These are phyloP conservation scores for Rugosomyces carneus DNA, from an alignment of 1,284 basidiomycete species.

Conservation along the genomic window DNA sequence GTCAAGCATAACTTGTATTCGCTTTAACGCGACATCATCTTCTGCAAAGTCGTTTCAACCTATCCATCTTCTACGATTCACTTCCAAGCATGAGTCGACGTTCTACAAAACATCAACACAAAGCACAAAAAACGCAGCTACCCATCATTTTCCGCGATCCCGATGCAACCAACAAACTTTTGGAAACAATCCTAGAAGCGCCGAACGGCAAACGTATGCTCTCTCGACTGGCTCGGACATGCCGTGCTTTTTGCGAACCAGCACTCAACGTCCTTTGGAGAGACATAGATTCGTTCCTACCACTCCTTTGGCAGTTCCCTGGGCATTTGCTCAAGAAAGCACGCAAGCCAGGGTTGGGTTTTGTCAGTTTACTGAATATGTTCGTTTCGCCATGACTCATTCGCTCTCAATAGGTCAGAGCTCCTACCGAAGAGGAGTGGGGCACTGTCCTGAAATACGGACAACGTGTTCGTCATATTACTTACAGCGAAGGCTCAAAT, in stretches of 20 bases:
- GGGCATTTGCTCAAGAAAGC: slow-evolving; percentile 57
- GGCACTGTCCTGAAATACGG: slow-evolving; percentile 55
- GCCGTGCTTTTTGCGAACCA: slow-evolving; percentile 64
- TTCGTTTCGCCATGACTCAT: slow-evolving; percentile 7
- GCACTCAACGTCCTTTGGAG: slow-evolving; percentile 68
- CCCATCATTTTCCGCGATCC: slow-evolving; percentile 55
- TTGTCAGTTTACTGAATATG: slow-evolving; percentile 44
- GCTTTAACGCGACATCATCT: background rate
- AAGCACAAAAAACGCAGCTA: slow-evolving; percentile 47
- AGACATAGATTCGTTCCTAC: slow-evolving; percentile 69
- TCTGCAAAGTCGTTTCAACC: slow-evolving; percentile 25
- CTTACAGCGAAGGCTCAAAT: slow-evolving; percentile 62
- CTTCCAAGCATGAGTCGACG: slow-evolving; percentile 1
- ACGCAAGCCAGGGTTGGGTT: slow-evolving; percentile 63
- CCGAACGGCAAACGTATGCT: slow-evolving; percentile 58
- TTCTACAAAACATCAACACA: slow-evolving; percentile 24
- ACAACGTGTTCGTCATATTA: slow-evolving; percentile 56
- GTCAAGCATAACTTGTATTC: background rate
- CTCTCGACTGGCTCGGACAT: slow-evolving; percentile 66
- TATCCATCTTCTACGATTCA: slow-evolving; percentile 12
- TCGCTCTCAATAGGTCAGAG: slow-evolving; percentile 39
- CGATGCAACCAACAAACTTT: slow-evolving; percentile 54
- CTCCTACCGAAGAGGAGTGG: slow-evolving; percentile 64
- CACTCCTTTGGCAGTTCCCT: slow-evolving; percentile 66
- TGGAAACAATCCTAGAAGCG: slow-evolving; percentile 63